phyloP scores from a whole-genome alignment of 148 eudicot species.

The Nepenthes mirabilis region DNA sequence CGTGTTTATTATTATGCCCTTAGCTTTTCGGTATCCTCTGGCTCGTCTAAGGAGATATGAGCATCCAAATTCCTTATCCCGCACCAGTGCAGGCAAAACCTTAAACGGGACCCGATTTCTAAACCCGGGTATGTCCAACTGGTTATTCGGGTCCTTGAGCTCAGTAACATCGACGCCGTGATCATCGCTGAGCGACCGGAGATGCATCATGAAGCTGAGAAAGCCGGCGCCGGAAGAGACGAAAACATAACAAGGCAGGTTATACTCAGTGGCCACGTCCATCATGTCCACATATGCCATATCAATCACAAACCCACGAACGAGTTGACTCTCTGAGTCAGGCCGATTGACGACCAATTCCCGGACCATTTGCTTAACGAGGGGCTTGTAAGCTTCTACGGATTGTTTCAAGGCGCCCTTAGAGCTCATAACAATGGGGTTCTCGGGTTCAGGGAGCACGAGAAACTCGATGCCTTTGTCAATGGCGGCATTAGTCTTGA shows the following conservation, averaged over 20 bases:
- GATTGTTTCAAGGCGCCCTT: neutral
- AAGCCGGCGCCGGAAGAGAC: neutral
- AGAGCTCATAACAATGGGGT: neutral
- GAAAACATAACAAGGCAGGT: neutral
- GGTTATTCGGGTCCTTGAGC: neutral
- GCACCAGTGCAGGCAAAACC: conserved; percentile 1
- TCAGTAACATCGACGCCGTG: conserved; percentile 1
- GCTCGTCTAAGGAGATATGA: neutral
- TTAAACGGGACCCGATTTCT: conserved; percentile 2
- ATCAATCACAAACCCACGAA: neutral
- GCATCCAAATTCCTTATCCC: neutral
- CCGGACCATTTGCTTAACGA: neutral
- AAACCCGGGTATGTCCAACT: conserved; percentile 13
- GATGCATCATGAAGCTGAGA: conserved; percentile 4
- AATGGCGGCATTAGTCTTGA: neutral
- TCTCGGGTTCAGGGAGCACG: neutral
- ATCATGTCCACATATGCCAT: neutral
- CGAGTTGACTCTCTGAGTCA: neutral
- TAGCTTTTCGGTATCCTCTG: neutral
- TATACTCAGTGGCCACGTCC: neutral
- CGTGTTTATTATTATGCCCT: conserved; percentile 9
- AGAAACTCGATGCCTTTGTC: neutral
- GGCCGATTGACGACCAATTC: neutral
- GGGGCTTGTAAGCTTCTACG: neutral
- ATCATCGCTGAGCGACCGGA: conserved; percentile 6